Evolutionary conservation across 176 grass and related monocot species (phyloP).

Genomic region (Tillandsia leiboldiana): DNA sequence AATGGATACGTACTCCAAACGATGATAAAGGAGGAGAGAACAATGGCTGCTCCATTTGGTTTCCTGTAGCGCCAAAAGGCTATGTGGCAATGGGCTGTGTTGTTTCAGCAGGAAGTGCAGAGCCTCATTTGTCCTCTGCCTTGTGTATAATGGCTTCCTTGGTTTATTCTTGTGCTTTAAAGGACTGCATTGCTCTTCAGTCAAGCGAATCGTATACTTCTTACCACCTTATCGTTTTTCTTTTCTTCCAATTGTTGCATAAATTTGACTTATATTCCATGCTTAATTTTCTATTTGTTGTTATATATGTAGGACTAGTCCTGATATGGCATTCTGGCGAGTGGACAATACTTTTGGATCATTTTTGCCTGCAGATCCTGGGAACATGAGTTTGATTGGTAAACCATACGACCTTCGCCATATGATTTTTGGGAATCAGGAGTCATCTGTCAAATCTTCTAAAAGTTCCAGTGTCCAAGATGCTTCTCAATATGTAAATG

Average conservation of each 20-base stretch:
- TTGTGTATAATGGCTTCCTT: constrained; percentile 69
- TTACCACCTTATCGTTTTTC: constrained; percentile 15
- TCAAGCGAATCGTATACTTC: constrained; percentile 26
- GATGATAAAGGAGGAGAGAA: constrained; percentile 4
- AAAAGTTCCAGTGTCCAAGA: constrained; percentile 24
- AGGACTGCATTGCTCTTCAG: constrained; percentile 73
- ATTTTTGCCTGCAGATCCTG: constrained; percentile 60
- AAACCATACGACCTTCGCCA: constrained; percentile 79
- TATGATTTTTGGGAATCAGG: constrained; percentile 54
- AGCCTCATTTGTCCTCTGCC: constrained; percentile 72
- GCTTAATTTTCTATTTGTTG: constrained; percentile 15
- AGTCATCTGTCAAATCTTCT: constrained; percentile 31
- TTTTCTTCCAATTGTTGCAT: constrained; percentile 8
- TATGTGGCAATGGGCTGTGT: constrained; percentile 88
- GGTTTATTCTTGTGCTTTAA: constrained; percentile 61
- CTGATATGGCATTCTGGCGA: constrained; percentile 71
- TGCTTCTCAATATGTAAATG: constrained; percentile 21
- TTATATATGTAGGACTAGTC: constrained; percentile 29
- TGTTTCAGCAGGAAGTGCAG: constrained; percentile 64
- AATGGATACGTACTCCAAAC: constrained; percentile 15
- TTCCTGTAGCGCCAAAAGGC: constrained; percentile 72
- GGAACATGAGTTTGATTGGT: constrained; percentile 36
- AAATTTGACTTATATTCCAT: constrained; percentile 19
- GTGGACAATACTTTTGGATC: constrained; percentile 86
- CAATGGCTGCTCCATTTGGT: constrained; percentile 69